Evolutionary conservation across 23 red algal genomes (phyloP).

Genomic region (Pyropia haitanensis): DNA sequence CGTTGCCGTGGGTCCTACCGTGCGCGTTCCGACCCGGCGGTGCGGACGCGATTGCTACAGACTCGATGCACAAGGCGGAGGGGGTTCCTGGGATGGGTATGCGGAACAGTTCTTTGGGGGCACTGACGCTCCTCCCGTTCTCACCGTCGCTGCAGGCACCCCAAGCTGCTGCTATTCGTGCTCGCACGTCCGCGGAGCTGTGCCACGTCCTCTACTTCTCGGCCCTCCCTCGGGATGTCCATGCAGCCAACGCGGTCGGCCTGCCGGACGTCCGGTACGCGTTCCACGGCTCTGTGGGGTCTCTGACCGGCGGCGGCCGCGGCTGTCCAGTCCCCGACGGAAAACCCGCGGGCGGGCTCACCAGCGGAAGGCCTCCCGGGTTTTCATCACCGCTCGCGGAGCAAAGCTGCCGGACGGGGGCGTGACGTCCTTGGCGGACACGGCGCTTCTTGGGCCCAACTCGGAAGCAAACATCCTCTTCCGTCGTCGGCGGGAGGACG

Average conservation of each 20-base stretch:
- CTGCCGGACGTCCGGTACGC: conserved; percentile 12
- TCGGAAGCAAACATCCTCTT: no score
- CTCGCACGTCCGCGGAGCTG: background rate
- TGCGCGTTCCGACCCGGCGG: conserved; percentile 12
- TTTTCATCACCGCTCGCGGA: conserved; percentile 9
- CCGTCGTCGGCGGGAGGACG: no score
- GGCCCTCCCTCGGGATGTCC: conserved; percentile 1
- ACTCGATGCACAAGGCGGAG: conserved; percentile 1
- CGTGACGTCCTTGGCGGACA: background rate
- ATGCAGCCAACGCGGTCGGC: background rate
- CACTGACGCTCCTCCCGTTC: no score
- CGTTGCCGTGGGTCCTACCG: background rate
- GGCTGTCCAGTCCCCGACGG: conserved; percentile 4
- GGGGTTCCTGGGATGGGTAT: background rate
- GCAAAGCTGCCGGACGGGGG: background rate
- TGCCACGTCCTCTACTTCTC: conserved; percentile 34
- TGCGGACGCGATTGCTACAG: background rate
- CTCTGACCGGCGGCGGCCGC: background rate
- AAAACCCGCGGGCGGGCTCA: no score
- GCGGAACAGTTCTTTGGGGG: background rate
- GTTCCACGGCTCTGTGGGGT: conserved; percentile 8
- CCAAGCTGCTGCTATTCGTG: background rate
- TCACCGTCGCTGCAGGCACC: no score
- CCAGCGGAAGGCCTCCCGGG: no score
- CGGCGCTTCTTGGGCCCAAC: no score